Evolutionary conservation across 139 green algal genomes (phyloP), one percentile per base, ranked within the genome.

Genomic region (Chlamydomonas incerta): DNA sequence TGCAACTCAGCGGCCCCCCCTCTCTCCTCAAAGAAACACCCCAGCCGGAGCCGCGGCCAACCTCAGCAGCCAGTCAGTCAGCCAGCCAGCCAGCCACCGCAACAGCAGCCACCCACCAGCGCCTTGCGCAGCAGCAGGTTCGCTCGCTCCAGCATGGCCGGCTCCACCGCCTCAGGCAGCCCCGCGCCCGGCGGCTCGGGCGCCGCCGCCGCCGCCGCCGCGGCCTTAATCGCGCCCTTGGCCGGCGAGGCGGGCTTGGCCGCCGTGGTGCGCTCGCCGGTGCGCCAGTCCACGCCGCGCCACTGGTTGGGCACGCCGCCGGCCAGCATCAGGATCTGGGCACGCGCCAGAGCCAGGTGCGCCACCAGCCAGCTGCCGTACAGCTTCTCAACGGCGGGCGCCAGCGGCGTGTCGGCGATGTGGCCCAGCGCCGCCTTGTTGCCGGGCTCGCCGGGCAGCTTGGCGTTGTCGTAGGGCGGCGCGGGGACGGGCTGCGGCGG

Each of bases 321-420:
- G 4, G 88, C 68, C 31, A 41, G 3, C 63, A 81, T 77, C 24
- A 90, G 81, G 34, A 88, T 72, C 29, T 69, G 60, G 17, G 85
- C 74, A 13, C 88, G 80, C 6, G 62, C 68, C 28, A 92, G 60
- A 8, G 81, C 41, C 29, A 92, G 74, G 67, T 87, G 88, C 52
- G 88, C 88, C 20, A 90, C 85, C 52, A 74, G 50, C 88, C 88
- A 92, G 57, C 28, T 65, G 70, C 89, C 89, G 67, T 92, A 92
- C 85, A 92, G 86, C 34, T 34, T 35, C 70, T 89, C 71, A 50
- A 91, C 83, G 4, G 83, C 72, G 4, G 67, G 28, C 5, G 33
- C 66, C 28, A 71, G 57, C 33, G 82, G 83, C 23, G 73, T 69
- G 37, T 80, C 84, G 20, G 82, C 80, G 3, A 72, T 55, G 74